Evolutionary conservation across 208 protist species (phyloP).

Genomic region (Acanthamoeba culbertsoni): DNA sequence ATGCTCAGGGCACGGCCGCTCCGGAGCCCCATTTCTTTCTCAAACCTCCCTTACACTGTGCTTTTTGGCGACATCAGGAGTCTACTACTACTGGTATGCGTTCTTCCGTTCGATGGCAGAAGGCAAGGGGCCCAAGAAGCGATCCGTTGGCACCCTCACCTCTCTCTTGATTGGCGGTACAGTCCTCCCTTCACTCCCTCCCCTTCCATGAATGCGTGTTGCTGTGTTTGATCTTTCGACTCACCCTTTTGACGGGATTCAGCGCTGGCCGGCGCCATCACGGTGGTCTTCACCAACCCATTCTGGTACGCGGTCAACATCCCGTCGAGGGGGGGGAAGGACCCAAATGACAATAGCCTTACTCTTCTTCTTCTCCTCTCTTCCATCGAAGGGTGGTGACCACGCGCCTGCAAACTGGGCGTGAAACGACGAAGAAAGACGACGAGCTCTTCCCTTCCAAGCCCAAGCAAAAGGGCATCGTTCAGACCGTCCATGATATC

Average conservation of each 20-base stretch:
- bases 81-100: conserved; percentile 62
- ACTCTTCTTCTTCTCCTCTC: too few relatives aligned
- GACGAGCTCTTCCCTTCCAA: background rate
- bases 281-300: conserved; percentile 54
- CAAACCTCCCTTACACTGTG: background rate
- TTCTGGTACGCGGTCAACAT: conserved; percentile 50
- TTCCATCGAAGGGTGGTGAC: conserved; percentile 44
- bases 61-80: background rate
- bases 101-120: conserved; percentile 27
- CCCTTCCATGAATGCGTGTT: background rate
- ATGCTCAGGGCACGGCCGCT: conserved; percentile 28
- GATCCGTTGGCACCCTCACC: conserved; percentile 10
- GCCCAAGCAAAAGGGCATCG: background rate
- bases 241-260: background rate
- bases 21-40: background rate
- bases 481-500: conserved; percentile 25
- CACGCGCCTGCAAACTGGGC: conserved; percentile 16
- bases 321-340: too few relatives aligned
- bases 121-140: conserved; percentile 7
- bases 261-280: conserved; percentile 47
- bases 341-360: background rate
- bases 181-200: background rate
- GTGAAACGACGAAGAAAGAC: conserved; percentile 46
- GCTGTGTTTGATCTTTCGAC: background rate
- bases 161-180: conserved; percentile 23